Percentiles rank a stretch among this genome's conserved stretches.
These are phyloP conservation scores for Aspergillus incahuasiensis DNA, from an alignment of 495 filamentous ascomycete genomes.

Conservation along the genomic window DNA sequence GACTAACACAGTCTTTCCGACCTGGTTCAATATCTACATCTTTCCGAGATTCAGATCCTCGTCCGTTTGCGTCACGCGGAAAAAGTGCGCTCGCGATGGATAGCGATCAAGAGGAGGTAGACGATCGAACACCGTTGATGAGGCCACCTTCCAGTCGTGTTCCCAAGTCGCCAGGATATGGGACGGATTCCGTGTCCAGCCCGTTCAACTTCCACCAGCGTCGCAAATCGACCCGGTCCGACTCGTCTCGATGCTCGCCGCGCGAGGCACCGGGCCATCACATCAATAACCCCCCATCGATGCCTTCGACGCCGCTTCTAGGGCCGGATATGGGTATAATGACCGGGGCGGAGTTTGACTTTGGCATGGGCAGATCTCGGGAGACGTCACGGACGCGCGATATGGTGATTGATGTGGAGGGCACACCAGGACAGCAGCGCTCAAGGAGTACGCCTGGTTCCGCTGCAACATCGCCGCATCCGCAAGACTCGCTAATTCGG, in stretches of 20 bases:
- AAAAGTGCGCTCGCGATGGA: slow-evolving; percentile 41
- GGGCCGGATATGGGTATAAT: slow-evolving; percentile 63
- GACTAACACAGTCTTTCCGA: slow-evolving; percentile 45
- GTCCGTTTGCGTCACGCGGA: slow-evolving; percentile 26
- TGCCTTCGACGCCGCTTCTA: slow-evolving; percentile 69
- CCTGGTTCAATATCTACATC: slow-evolving; percentile 30
- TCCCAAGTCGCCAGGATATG: slow-evolving; percentile 32
- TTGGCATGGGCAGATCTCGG: slow-evolving; percentile 24
- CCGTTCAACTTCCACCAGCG: slow-evolving; percentile 28
- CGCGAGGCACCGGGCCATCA: slow-evolving; percentile 49
- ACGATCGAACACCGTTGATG: slow-evolving; percentile 42
- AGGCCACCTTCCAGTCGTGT: slow-evolving; percentile 24
- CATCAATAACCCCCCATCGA: slow-evolving; percentile 95
- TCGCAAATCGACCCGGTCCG: slow-evolving; percentile 26
- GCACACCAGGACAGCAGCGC: slow-evolving; percentile 32
- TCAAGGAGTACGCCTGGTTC: slow-evolving; percentile 26
- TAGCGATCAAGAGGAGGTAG: slow-evolving; percentile 40
- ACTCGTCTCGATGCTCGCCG: slow-evolving; percentile 34
- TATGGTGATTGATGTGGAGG: slow-evolving; percentile 56
- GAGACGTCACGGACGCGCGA: slow-evolving; percentile 40
- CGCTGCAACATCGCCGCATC: slow-evolving; percentile 28
- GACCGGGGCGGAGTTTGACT: slow-evolving; percentile 46
- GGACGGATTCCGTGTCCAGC: slow-evolving; percentile 30
- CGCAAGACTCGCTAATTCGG: slow-evolving; percentile 36
- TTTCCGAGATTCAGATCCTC: slow-evolving; percentile 25